Percentiles rank a stretch among this genome's conserved stretches.
These are phyloP conservation scores for Hypomyces rosellus DNA, from an alignment of 2,329 filamentous ascomycete genomes.

Conservation along the genomic window DNA sequence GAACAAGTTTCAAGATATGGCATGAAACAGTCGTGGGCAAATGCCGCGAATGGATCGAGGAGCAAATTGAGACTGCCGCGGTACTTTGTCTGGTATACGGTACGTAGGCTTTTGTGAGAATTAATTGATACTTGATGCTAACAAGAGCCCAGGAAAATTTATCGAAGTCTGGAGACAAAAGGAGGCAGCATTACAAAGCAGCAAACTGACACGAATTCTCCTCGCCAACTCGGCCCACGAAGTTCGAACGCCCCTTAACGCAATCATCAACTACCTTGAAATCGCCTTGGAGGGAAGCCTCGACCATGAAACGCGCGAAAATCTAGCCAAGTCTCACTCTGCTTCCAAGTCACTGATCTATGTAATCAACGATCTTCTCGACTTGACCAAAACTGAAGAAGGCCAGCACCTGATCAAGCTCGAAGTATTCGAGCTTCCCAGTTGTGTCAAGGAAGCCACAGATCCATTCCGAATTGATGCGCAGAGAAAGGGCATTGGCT, in stretches of 20 bases:
- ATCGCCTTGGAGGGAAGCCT: constrained; percentile 78
- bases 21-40: constrained; percentile 74
- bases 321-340: constrained; percentile 76
- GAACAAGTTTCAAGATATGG: constrained; percentile 76
- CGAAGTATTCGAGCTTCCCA: constrained; percentile 67
- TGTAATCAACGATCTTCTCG: constrained; percentile 86
- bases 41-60: constrained; percentile 81
- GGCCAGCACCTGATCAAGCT: constrained; percentile 73
- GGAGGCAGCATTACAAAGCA: constrained; percentile 75
- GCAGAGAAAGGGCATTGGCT: constrained; percentile 66
- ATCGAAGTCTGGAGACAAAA: constrained; percentile 93
- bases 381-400: constrained; percentile 82
- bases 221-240: constrained; percentile 88
- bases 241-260: constrained; percentile 83
- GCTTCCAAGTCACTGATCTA: constrained; percentile 90
- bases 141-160: constrained; percentile 50
- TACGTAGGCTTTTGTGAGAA: constrained; percentile 30
- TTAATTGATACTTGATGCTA: constrained; percentile 28
- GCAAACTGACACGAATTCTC: constrained; percentile 69
- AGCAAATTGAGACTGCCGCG: constrained; percentile 82
- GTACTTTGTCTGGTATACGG: constrained; percentile 84
- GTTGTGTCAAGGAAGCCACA: constrained; percentile 70
- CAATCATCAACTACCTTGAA: constrained; percentile 91
- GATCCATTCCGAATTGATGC: constrained; percentile 69
- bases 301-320: constrained; percentile 78